Evolutionary conservation across 257 asterid species (phyloP).

Genomic region (Ilex asprella): DNA sequence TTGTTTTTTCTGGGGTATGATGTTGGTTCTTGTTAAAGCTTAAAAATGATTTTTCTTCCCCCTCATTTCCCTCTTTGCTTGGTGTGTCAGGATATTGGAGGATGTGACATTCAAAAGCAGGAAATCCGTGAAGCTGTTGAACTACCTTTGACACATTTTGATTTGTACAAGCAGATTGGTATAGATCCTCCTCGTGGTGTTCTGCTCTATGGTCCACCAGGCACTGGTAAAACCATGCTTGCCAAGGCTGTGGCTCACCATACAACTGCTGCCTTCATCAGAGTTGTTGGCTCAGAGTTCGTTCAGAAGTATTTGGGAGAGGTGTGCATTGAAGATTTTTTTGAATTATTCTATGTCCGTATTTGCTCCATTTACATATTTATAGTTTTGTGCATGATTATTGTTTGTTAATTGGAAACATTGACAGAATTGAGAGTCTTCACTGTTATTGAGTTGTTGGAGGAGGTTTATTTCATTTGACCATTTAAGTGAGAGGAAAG

Average conservation of each 20-base stretch:
- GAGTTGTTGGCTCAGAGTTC: not conserved
- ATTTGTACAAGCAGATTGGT: conserved; percentile 1
- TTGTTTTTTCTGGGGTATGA: too few relatives aligned
- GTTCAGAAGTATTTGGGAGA: conserved; percentile 2
- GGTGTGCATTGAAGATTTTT: not conserved
- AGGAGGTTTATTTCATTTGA: too few relatives aligned
- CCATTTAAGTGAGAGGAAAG: too few relatives aligned
- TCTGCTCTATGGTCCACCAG: not conserved
- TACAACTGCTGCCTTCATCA: not conserved
- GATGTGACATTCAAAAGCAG: conserved; percentile 4
- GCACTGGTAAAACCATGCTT: conserved; percentile 3
- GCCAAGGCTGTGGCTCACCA: conserved; percentile 3
- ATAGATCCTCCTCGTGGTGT: conserved; percentile 4
- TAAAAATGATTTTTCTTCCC: too few relatives aligned
- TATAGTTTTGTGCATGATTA: too few relatives aligned
- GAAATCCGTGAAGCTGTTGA: conserved; percentile 3
- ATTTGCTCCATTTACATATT: too few relatives aligned
- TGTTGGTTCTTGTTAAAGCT: too few relatives aligned
- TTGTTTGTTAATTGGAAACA: too few relatives aligned
- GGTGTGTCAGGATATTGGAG: not conserved
- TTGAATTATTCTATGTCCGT: too few relatives aligned
- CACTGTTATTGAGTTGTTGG: too few relatives aligned
- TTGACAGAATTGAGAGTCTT: too few relatives aligned
- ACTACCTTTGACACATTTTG: not conserved
- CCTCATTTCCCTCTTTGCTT: too few relatives aligned